phyloP scores from a whole-genome alignment of 2,329 filamentous ascomycete species.

The Sarocladium oryzae region DNA sequence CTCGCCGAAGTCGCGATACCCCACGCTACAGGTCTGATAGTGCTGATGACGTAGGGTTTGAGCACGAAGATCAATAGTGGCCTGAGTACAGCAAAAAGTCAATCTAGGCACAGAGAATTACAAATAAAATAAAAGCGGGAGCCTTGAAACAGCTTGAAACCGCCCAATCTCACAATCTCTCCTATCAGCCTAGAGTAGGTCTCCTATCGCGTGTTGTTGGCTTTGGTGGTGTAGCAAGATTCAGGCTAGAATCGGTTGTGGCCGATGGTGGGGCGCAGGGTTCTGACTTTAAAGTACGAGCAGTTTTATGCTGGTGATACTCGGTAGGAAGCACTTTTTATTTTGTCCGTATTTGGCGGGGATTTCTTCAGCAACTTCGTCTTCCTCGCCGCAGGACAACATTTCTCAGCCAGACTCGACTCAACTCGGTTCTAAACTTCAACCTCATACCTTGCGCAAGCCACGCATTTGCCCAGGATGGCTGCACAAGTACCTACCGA shows the following conservation, averaged over 20 bases:
- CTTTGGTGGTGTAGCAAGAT: conserved; percentile 1
- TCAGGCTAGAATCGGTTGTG: conserved; percentile 8
- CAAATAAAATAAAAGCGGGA: no score
- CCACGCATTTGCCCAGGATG: conserved; percentile 26
- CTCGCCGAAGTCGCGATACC: neutral
- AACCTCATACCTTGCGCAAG: neutral
- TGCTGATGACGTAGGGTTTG: neutral
- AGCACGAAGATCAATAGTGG: neutral
- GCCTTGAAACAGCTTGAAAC: no score
- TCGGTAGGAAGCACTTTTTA: neutral
- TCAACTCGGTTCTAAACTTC: neutral
- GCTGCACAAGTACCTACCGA: conserved; percentile 36
- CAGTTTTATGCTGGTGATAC: neutral
- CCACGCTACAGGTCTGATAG: neutral
- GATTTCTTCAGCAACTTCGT: neutral
- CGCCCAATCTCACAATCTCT: no score
- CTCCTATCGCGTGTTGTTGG: neutral
- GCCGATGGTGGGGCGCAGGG: conserved; percentile 3
- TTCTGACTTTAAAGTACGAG: neutral
- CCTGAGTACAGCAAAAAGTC: neutral
- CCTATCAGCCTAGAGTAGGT: no score
- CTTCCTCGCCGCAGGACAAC: neutral
- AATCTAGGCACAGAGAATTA: no score
- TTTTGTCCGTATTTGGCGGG: neutral
- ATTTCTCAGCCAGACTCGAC: conserved; percentile 4